A percentile compares a stretch with the other conserved stretches of the same genome.
Evolutionary conservation across 129 eudicot genomes (phyloP).

Genomic region (Artemisia argyi): DNA sequence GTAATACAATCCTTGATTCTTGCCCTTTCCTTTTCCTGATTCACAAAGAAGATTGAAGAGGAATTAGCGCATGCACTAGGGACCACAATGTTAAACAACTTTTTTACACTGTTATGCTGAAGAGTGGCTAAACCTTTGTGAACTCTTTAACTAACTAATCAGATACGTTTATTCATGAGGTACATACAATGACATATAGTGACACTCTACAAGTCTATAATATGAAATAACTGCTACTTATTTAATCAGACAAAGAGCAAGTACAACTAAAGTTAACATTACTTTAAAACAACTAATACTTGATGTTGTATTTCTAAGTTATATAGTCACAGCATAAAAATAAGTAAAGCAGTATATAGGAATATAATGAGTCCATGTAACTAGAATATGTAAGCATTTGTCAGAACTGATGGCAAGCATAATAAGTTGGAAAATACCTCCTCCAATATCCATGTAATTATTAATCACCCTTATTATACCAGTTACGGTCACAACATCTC

Average conservation of each 20-base stretch:
- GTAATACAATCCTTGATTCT: slow-evolving; percentile 84
- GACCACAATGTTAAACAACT: not conserved
- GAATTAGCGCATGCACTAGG: not conserved
- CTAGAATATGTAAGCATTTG: not conserved
- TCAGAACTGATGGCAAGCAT: not conserved
- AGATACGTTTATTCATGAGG: not conserved
- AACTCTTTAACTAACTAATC: not conserved
- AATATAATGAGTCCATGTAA: not conserved
- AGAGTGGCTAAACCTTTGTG: not conserved
- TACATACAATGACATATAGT: not conserved
- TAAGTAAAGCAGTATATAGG: not conserved
- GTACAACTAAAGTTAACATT: not conserved
- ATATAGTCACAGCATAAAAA: too few relatives aligned
- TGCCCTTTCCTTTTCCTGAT: slow-evolving; percentile 87
- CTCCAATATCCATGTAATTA: slow-evolving; percentile 97
- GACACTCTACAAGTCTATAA: not conserved
- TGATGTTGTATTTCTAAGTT: not conserved
- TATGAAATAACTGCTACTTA: not conserved
- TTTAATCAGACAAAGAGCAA: not conserved
- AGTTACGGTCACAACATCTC: slow-evolving; percentile 87
- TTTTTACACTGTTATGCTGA: not conserved
- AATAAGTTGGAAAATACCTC: slow-evolving; percentile 56
- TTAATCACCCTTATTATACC: slow-evolving; percentile 90
- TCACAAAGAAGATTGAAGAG: slow-evolving; percentile 13
- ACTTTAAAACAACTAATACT: not conserved